Evolutionary conservation across 805 yeast genomes (phyloP).

Genomic region (Phaffomyces thermotolerans): DNA sequence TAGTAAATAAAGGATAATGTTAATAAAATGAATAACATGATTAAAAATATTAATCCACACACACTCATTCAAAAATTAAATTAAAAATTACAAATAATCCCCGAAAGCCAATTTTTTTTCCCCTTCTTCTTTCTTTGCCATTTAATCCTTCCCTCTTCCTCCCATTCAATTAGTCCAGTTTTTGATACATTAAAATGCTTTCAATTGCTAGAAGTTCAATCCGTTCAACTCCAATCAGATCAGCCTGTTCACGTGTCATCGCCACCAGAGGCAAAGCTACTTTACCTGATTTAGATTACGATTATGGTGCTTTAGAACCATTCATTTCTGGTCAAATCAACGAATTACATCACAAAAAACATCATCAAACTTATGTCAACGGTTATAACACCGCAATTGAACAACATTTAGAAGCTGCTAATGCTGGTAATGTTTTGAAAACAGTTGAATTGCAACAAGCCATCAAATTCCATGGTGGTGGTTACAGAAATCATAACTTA

Average conservation of each 20-base stretch:
- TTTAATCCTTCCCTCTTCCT: neutral
- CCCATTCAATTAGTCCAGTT: too few relatives aligned
- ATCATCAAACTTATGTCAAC: constrained; percentile 86
- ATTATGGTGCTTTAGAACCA: constrained; percentile 82
- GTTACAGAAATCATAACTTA: constrained; percentile 75
- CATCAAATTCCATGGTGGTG: constrained; percentile 91
- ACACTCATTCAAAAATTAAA: neutral
- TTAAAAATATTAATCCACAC: neutral
- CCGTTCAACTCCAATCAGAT: neutral
- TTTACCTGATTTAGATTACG: constrained; percentile 78
- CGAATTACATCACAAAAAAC: constrained; percentile 82
- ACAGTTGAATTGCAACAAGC: constrained; percentile 60
- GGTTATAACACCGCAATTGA: constrained; percentile 77
- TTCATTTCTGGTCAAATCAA: constrained; percentile 80
- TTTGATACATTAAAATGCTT: neutral
- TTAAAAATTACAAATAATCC: neutral
- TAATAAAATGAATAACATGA: neutral
- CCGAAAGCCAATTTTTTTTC: neutral
- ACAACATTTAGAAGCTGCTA: constrained; percentile 59
- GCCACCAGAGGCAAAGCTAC: constrained; percentile 32
- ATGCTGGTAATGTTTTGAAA: constrained; percentile 49
- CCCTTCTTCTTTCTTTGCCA: too few relatives aligned
- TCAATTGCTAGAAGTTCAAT: neutral
- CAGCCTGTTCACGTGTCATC: neutral
- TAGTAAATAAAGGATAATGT: neutral